phyloP scores from a whole-genome alignment of 108 stramenopile genomes.

The Bacterosira constricta region DNA sequence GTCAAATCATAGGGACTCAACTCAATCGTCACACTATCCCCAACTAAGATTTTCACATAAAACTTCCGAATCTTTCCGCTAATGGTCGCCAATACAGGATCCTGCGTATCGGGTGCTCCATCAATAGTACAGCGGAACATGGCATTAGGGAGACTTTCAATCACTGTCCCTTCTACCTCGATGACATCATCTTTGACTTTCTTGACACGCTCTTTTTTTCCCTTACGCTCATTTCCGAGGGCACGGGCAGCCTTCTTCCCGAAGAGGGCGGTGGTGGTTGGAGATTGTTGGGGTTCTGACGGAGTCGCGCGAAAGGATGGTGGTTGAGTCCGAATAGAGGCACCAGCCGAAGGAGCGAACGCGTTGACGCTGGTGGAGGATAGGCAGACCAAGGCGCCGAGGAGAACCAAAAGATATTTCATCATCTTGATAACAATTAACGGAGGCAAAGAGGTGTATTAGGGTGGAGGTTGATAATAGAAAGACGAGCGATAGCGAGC shows the following conservation, averaged over 20 bases:
- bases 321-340: neutral
- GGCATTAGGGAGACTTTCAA: constrained; percentile 91
- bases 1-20: constrained; percentile 94
- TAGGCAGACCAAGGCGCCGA: constrained; percentile 33
- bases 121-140: constrained; percentile 92
- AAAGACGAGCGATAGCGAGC: too few species aligned
- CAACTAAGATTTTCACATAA: constrained; percentile 92
- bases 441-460: neutral
- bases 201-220: constrained; percentile 67
- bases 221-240: constrained; percentile 73
- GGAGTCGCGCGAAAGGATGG: neutral
- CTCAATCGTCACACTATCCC: constrained; percentile 91
- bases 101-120: constrained; percentile 81
- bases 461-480: neutral
- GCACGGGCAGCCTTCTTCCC: constrained; percentile 86
- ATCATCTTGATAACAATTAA: constrained; percentile 5
- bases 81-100: constrained; percentile 86
- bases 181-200: constrained; percentile 92
- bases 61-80: constrained; percentile 94
- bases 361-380: constrained; percentile 21
- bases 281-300: neutral
- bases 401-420: constrained; percentile 29
- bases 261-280: constrained; percentile 48
- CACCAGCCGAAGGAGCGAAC: constrained; percentile 7
- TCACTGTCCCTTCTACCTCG: constrained; percentile 83